phyloP scores from a whole-genome alignment of 2,329 filamentous ascomycete genomes.

The Aureobasidium melanogenum region DNA sequence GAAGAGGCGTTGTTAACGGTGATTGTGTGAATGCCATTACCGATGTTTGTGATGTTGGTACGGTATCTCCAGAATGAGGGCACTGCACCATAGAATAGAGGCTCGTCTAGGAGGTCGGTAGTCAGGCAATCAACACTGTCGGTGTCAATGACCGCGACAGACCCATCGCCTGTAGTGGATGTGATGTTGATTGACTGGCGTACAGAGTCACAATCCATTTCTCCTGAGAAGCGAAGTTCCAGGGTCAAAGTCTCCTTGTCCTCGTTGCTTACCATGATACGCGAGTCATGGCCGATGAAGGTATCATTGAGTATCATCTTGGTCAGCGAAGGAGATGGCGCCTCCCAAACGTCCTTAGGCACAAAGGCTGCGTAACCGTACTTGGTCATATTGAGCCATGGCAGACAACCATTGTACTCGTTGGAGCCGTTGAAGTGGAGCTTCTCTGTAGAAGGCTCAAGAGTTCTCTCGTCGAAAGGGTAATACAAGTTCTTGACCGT shows the following conservation, averaged over 20 bases:
- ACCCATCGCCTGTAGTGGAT: slow-evolving; percentile 44
- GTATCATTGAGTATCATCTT: slow-evolving; percentile 40
- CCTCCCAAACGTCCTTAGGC: slow-evolving; percentile 40
- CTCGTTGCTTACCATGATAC: slow-evolving; percentile 41
- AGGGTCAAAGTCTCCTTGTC: slow-evolving; percentile 40
- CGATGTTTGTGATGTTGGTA: slow-evolving; percentile 46
- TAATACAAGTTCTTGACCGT: slow-evolving; percentile 56
- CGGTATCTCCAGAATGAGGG: slow-evolving; percentile 47
- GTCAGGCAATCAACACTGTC: slow-evolving; percentile 38
- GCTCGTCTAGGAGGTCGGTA: slow-evolving; percentile 28
- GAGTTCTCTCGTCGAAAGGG: slow-evolving; percentile 47
- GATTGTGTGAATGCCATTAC: slow-evolving; percentile 52
- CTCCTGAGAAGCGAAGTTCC: slow-evolving; percentile 49
- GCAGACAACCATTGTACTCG: slow-evolving; percentile 47
- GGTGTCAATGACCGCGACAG: slow-evolving; percentile 36
- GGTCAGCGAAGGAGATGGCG: slow-evolving; percentile 50
- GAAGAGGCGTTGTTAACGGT: slow-evolving; percentile 46
- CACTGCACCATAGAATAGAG: slow-evolving; percentile 40
- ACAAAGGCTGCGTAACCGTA: slow-evolving; percentile 56
- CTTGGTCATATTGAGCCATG: slow-evolving; percentile 42
- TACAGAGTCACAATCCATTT: slow-evolving; percentile 53
- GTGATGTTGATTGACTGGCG: slow-evolving; percentile 41
- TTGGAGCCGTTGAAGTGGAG: slow-evolving; percentile 42
- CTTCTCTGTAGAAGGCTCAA: slow-evolving; percentile 38
- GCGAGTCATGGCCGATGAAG: slow-evolving; percentile 46